Percentiles rank a stretch among this genome's conserved stretches.
Evolutionary conservation across 371 early-diverging fungal genomes (phyloP).

Genomic region (Mucor lusitanicus): DNA sequence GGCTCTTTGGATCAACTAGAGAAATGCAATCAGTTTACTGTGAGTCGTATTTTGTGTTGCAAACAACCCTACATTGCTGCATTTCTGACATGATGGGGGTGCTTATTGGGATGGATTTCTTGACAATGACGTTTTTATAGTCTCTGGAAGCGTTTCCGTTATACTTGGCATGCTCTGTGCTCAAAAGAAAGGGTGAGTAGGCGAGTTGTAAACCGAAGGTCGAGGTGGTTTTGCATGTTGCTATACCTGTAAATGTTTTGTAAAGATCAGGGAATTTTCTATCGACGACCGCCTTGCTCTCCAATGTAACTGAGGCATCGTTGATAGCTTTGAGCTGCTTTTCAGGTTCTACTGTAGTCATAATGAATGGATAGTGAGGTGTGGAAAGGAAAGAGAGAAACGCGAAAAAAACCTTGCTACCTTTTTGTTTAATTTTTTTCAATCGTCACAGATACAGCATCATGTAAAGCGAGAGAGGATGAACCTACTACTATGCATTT

Average conservation of each 20-base stretch:
- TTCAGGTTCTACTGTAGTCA: conserved; percentile 17
- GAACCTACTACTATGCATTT: too few species aligned
- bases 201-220: too few species aligned
- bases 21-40: too few species aligned
- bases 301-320: conserved; percentile 9
- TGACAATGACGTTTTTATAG: conserved; percentile 8
- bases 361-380: too few species aligned
- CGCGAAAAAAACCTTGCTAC: not conserved
- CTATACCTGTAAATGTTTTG: conserved; percentile 22
- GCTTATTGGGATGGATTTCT: conserved; percentile 9
- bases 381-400: not conserved
- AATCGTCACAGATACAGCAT: not conserved
- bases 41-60: too few species aligned
- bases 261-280: conserved; percentile 26
- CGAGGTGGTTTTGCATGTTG: too few species aligned
- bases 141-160: not conserved
- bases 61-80: conserved; percentile 14
- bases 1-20: conserved; percentile 28
- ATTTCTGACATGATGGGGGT: conserved; percentile 3
- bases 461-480: not conserved
- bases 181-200: not conserved
- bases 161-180: not conserved
- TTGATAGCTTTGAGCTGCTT: conserved; percentile 4
- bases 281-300: conserved; percentile 18
- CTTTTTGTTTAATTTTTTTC: not conserved